Conservation (phyloP, 257 asterid species). For the Agastache rugosa region DNA sequence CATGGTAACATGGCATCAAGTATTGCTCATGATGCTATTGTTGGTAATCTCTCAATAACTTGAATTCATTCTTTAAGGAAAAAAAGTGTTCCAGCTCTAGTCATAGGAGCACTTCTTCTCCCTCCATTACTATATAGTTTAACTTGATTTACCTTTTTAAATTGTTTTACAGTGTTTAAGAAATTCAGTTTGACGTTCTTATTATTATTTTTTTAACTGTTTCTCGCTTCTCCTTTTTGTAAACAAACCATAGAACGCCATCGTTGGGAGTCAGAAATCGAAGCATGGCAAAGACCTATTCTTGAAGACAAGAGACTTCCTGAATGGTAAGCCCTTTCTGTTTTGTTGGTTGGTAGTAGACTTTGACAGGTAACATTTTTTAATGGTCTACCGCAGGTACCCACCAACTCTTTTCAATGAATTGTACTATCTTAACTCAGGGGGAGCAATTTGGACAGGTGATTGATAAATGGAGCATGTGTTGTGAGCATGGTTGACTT, state of each 20-base stretch:
- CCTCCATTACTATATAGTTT: conserved; percentile 15
- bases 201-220: background rate
- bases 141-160: conserved; percentile 15
- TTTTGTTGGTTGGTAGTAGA: conserved; percentile 26
- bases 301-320: conserved; percentile 92
- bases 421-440: conserved; percentile 90
- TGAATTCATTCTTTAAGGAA: background rate
- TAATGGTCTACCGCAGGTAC: conserved; percentile 65
- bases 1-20: conserved; percentile 69
- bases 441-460: conserved; percentile 99
- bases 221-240: background rate
- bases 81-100: background rate
- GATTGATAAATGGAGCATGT: conserved; percentile 27
- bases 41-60: conserved; percentile 55
- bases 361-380: conserved; percentile 32
- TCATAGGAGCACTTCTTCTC: background rate
- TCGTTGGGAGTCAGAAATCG: conserved; percentile 88
- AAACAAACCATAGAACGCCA: conserved; percentile 55
- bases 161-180: background rate
- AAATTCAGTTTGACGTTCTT: conserved; percentile 5
- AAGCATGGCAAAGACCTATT: conserved; percentile 93
- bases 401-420: conserved; percentile 93
- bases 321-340: conserved; percentile 63
- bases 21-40: conserved; percentile 84
- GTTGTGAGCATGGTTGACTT: conserved; percentile 26